A percentile compares a stretch with the other conserved stretches of the same genome.
These are phyloP conservation scores for Colletotrichum zoysiae DNA, from an alignment of 2,329 filamentous ascomycete genomes.

Conservation along the genomic window DNA sequence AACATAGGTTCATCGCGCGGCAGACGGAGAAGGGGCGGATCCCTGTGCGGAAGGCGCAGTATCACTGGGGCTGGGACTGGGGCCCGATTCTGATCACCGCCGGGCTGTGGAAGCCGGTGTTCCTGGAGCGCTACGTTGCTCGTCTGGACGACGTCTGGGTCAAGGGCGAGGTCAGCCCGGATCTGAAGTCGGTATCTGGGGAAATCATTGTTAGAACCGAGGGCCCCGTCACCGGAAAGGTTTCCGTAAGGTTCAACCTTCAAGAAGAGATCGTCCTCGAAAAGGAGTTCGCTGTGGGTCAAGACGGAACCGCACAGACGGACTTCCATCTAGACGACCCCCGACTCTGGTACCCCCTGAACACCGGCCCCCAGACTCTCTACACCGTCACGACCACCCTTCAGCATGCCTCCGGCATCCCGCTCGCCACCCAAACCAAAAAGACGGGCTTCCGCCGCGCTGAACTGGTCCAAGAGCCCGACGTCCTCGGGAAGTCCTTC, in stretches of 20 bases:
- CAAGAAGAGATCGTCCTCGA: conserved; percentile 42
- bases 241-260: conserved; percentile 47
- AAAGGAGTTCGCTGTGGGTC: conserved; percentile 7
- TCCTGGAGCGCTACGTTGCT: conserved; percentile 72
- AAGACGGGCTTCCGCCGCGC: conserved; percentile 43
- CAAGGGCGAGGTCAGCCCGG: conserved; percentile 50
- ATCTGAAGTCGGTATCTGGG: conserved; percentile 55
- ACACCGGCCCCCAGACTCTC: conserved; percentile 35
- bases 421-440: conserved; percentile 25
- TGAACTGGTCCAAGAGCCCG: conserved; percentile 41
- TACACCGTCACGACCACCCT: conserved; percentile 38
- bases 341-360: conserved; percentile 41
- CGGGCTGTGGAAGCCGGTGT: conserved; percentile 76
- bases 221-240: conserved; percentile 45
- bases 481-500: conserved; percentile 43
- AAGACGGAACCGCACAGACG: conserved; percentile 7
- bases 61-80: conserved; percentile 81
- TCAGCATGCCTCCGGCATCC: background rate
- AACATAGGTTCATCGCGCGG: conserved; percentile 66
- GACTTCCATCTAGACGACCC: conserved; percentile 31
- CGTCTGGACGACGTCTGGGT: conserved; percentile 70
- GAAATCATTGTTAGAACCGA: conserved; percentile 54
- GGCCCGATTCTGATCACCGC: conserved; percentile 72
- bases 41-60: conserved; percentile 72
- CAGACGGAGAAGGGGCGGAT: conserved; percentile 57